Percentiles rank a stretch among this genome's conserved stretches.
Evolutionary conservation across 805 yeast genomes (phyloP).

Genomic region (Schizosaccharomyces cryophilus): DNA sequence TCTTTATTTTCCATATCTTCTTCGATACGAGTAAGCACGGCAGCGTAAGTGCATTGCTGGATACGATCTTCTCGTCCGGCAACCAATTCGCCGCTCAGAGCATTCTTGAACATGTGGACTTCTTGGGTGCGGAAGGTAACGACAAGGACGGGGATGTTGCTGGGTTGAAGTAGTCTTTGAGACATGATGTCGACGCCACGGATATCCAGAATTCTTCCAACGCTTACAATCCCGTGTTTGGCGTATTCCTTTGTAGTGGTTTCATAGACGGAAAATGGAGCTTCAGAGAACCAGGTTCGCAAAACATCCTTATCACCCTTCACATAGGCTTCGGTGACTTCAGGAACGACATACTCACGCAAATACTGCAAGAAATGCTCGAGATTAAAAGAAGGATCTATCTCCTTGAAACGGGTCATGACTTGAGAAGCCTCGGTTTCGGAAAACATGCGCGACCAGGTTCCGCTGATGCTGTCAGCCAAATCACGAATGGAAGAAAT

Average conservation of each 20-base stretch:
- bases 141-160: conserved; percentile 76
- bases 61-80: conserved; percentile 93
- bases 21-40: conserved; percentile 81
- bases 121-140: conserved; percentile 94
- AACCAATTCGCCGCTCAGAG: conserved; percentile 77
- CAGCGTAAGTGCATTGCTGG: conserved; percentile 76
- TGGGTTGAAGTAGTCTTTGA: conserved; percentile 69
- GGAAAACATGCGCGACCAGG: conserved; percentile 42
- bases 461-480: conserved; percentile 39
- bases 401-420: conserved; percentile 54
- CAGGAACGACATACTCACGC: conserved; percentile 84
- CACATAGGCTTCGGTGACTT: conserved; percentile 80
- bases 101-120: conserved; percentile 64
- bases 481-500: conserved; percentile 59
- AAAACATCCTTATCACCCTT: conserved; percentile 67
- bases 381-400: conserved; percentile 71
- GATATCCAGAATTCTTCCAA: conserved; percentile 74
- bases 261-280: conserved; percentile 82
- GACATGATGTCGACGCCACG: conserved; percentile 84
- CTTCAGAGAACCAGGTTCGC: conserved; percentile 85
- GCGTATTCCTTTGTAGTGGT: conserved; percentile 80
- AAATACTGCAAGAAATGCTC: conserved; percentile 60
- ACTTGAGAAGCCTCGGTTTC: conserved; percentile 94
- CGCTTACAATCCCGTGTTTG: conserved; percentile 77
- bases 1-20: conserved; percentile 73